Evolutionary conservation across 2,329 filamentous ascomycete genomes (phyloP).

Genomic region (Cladosporium velox): DNA sequence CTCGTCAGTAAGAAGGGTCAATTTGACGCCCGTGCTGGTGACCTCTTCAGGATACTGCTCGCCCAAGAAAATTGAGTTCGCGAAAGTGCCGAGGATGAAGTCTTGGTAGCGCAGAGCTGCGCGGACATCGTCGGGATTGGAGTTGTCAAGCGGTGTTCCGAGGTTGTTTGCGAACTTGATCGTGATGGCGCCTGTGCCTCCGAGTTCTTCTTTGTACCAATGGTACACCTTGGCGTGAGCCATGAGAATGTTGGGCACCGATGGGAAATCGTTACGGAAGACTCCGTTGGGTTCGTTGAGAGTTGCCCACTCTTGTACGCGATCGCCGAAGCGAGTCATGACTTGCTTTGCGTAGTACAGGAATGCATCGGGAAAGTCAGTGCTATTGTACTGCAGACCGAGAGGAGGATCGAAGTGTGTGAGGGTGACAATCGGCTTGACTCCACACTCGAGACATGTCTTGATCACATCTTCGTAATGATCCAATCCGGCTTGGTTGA

Average conservation of each 20-base stretch:
- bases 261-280: constrained; percentile 24
- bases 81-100: constrained; percentile 48
- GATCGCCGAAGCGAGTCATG: constrained; percentile 41
- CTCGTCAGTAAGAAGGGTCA: constrained; percentile 50
- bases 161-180: constrained; percentile 49
- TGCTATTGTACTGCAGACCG: constrained; percentile 37
- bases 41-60: constrained; percentile 50
- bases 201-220: constrained; percentile 57
- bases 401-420: constrained; percentile 46
- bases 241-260: constrained; percentile 37
- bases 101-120: background rate
- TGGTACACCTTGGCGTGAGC: constrained; percentile 24
- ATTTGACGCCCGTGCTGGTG: constrained; percentile 47
- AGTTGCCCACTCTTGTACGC: constrained; percentile 41
- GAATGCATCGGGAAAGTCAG: constrained; percentile 38
- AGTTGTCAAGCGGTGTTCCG: constrained; percentile 36
- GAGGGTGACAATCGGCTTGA: constrained; percentile 49
- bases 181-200: constrained; percentile 51
- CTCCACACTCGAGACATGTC: constrained; percentile 44
- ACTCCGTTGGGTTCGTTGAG: constrained; percentile 43
- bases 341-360: constrained; percentile 40
- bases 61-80: constrained; percentile 55
- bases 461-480: constrained; percentile 53
- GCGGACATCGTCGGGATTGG: constrained; percentile 43
- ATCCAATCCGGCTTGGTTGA: constrained; percentile 47